Conservation (phyloP, 2,329 filamentous ascomycete genomes). For the Fusarium sp. region DNA sequence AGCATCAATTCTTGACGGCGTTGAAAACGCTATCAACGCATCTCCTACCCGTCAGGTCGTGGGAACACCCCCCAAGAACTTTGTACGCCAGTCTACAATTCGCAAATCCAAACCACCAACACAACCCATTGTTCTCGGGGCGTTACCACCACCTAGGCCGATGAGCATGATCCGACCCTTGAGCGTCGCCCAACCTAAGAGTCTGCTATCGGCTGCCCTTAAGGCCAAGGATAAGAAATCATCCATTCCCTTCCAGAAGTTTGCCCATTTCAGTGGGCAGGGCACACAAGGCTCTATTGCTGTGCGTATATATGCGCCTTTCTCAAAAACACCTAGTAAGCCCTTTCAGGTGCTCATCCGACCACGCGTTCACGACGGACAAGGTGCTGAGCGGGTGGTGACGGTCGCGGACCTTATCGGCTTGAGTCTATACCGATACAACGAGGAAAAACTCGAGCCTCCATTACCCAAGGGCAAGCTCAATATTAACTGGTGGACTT, state of each 20-base stretch:
- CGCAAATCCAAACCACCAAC: conserved; percentile 70
- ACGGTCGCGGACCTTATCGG: conserved; percentile 86
- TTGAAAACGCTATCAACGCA: conserved; percentile 68
- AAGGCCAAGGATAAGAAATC: conserved; percentile 78
- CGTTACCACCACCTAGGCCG: conserved; percentile 78
- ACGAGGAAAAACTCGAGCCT: conserved; percentile 80
- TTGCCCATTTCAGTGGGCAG: conserved; percentile 81
- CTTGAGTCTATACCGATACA: conserved; percentile 81
- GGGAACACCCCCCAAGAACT: conserved; percentile 72
- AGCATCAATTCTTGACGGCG: conserved; percentile 75
- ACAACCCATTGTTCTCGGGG: conserved; percentile 69
- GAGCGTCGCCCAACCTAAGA: conserved; percentile 77
- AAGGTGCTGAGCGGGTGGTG: conserved; percentile 70
- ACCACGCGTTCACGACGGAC: conserved; percentile 75
- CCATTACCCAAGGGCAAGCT: conserved; percentile 72
- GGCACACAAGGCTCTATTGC: conserved; percentile 81
- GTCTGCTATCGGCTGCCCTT: conserved; percentile 77
- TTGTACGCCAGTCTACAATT: conserved; percentile 72
- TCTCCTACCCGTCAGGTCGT: conserved; percentile 70
- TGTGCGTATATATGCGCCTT: conserved; percentile 82
- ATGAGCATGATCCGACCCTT: conserved; percentile 72
- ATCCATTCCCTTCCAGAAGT: conserved; percentile 79
- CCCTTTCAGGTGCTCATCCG: conserved; percentile 79
- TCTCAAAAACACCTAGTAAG: conserved; percentile 72
- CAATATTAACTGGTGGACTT: conserved; percentile 84